These are phyloP conservation scores for Colletotrichum chrysophilum DNA, from an alignment of 2,329 filamentous ascomycete genomes.

Conservation along the genomic window DNA sequence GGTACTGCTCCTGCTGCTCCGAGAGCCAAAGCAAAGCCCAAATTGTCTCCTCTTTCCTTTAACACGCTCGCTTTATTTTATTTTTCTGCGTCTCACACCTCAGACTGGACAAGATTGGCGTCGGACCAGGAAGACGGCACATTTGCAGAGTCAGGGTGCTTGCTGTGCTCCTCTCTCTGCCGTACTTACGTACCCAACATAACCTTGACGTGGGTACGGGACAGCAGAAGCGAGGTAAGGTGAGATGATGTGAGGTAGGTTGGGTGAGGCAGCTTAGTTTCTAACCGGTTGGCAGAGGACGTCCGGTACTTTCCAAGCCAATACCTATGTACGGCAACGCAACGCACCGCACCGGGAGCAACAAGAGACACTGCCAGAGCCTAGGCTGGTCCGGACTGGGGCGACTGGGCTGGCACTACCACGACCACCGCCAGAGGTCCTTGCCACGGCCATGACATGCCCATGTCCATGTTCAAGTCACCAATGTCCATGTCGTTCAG, in stretches of 20 bases:
- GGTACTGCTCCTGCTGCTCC: neutral
- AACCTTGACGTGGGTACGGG: neutral
- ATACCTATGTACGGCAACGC: neutral
- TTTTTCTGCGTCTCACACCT: neutral
- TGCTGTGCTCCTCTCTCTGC: neutral
- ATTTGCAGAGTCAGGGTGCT: neutral
- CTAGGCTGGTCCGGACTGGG: neutral
- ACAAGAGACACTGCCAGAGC: neutral
- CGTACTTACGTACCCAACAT: neutral
- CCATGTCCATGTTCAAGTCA: neutral
- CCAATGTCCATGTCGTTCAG: slow-evolving; percentile 1
- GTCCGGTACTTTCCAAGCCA: neutral
- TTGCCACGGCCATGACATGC: neutral
- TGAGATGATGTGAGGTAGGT: neutral
- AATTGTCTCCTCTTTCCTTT: neutral
- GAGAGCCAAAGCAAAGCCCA: neutral
- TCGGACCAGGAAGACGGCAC: neutral
- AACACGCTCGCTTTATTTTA: neutral
- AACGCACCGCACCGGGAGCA: neutral
- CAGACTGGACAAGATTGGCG: neutral
- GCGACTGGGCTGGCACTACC: neutral
- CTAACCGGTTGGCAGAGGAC: neutral
- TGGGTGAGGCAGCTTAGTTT: neutral
- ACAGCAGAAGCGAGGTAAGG: neutral
- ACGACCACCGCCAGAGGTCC: neutral